Evolutionary conservation across 2,329 filamentous ascomycete species (phyloP).

Genomic region (Aspergillus glaucus): DNA sequence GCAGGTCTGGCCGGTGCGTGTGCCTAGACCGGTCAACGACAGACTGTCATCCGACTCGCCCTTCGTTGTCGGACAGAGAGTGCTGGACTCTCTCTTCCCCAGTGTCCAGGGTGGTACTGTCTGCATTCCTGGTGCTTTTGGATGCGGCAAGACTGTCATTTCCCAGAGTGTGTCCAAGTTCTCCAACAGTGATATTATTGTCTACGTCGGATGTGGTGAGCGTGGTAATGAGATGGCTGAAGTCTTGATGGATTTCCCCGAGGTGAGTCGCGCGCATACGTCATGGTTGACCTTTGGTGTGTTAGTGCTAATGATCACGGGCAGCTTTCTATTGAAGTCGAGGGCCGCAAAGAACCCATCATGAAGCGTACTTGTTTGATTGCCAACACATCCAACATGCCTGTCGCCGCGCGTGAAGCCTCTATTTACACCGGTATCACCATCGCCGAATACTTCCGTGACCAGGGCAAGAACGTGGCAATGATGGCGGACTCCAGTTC

Average conservation of each 20-base stretch:
- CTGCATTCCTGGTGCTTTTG: slow-evolving; percentile 96
- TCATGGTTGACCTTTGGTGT: background rate
- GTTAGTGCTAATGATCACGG: background rate
- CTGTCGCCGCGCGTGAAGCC: slow-evolving; percentile 93
- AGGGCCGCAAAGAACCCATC: slow-evolving; percentile 93
- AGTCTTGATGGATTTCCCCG: slow-evolving; percentile 99
- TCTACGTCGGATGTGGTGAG: slow-evolving; percentile 92
- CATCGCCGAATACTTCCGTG: slow-evolving; percentile 92
- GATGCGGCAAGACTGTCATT: slow-evolving; percentile 99
- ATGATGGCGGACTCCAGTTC: slow-evolving; percentile 99
- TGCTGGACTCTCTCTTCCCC: slow-evolving; percentile 92
- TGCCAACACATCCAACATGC: slow-evolving; percentile 99
- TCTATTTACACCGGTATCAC: slow-evolving; percentile 98
- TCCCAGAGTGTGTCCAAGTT: slow-evolving; percentile 98
- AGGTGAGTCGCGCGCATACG: slow-evolving; percentile 42
- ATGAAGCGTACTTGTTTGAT: slow-evolving; percentile 99
- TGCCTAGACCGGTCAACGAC: slow-evolving; percentile 84
- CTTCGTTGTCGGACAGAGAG: slow-evolving; percentile 93
- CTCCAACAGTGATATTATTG: slow-evolving; percentile 98
- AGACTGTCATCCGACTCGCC: slow-evolving; percentile 83
- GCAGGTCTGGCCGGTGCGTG: slow-evolving; percentile 97
- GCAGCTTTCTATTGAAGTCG: slow-evolving; percentile 80
- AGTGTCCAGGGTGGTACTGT: slow-evolving; percentile 96
- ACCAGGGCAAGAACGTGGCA: slow-evolving; percentile 93
- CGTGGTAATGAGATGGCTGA: slow-evolving; percentile 99